phyloP scores from a whole-genome alignment of 345 rosid species.

The Durio zibethinus region DNA sequence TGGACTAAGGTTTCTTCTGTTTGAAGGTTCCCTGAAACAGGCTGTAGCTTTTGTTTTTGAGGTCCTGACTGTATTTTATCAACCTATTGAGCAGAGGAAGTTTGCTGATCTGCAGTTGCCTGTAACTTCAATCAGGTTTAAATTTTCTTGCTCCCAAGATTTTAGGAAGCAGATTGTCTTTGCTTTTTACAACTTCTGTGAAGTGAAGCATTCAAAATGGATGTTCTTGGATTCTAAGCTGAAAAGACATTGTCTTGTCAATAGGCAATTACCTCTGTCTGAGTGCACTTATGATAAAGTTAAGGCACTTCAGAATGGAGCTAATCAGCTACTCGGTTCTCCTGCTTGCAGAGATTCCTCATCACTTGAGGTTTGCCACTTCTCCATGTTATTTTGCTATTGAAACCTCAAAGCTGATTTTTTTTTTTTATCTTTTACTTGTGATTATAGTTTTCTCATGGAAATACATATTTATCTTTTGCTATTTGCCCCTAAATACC shows the following conservation, averaged over 20 bases:
- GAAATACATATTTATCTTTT: not conserved
- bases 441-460: not conserved
- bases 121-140: conserved; percentile 67
- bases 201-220: conserved; percentile 61
- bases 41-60: conserved; percentile 56
- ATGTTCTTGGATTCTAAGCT: conserved; percentile 49
- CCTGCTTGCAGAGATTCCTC: conserved; percentile 22
- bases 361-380: conserved; percentile 34
- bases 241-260: conserved; percentile 48
- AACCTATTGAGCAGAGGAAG: conserved; percentile 42
- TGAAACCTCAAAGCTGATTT: not conserved
- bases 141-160: conserved; percentile 50
- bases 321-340: conserved; percentile 21
- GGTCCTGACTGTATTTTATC: conserved; percentile 50
- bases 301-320: conserved; percentile 54
- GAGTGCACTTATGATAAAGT: conserved; percentile 66
- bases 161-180: conserved; percentile 57
- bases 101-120: conserved; percentile 53
- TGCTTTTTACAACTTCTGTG: conserved; percentile 54
- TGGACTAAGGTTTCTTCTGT: conserved; percentile 67
- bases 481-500: not conserved
- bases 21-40: conserved; percentile 80
- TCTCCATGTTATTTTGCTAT: conserved; percentile 1
- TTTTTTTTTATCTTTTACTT: not conserved
- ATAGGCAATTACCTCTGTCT: conserved; percentile 54